Evolutionary conservation across 2,329 filamentous ascomycete genomes (phyloP), one percentile per base, ranked within the genome.

Genomic region (Scedosporium minutisporum): DNA sequence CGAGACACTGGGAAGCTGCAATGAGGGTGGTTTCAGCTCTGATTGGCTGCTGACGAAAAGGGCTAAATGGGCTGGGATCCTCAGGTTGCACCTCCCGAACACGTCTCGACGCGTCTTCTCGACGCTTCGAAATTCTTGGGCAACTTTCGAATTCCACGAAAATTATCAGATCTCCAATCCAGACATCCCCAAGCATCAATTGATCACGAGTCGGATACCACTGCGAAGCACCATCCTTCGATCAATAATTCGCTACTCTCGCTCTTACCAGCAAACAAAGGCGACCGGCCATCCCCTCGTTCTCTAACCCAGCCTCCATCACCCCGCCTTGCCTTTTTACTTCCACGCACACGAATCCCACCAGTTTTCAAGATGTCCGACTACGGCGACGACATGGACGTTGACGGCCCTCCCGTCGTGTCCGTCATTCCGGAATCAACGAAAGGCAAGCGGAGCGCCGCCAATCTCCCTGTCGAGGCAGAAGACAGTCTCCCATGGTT

Each of bases 401-500:
- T 86, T 44, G 83, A 86, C 68, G 79, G 72, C 66, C 78, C 79
- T 25, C 76, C 77, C 65, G 79, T 58, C 4, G 42, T 38, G 14
- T 58, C 61, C 6, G 46, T 41, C 38, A 16, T 46, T 27, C 18
- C 38, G 12, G 87, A 90, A 65, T 85, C 86, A 68, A 85, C 82
- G 66, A 96, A 97, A 75, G 93, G 93, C 73, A 97, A 97, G 77
- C 85, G 92, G 69, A 93, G 89, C 69, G 91, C 91, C 58, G 93
- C 93, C 46, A 96, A 99, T 72, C 80, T 99, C 59, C 95, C 95
- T 0, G 87, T 99, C 5, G 92, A 96, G 75, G 92, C 93, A 59
- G 91, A 96, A 74, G 95, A 99, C 73, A 93, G 88, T 66, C 76
- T 99, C 18, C 95, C 95, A 77, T 99, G 95, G 93, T 96, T 72